A percentile compares a stretch with the other conserved stretches of the same genome.
Conservation (phyloP, 2,329 filamentous ascomycete genomes). For the Fusarium sp. region DNA sequence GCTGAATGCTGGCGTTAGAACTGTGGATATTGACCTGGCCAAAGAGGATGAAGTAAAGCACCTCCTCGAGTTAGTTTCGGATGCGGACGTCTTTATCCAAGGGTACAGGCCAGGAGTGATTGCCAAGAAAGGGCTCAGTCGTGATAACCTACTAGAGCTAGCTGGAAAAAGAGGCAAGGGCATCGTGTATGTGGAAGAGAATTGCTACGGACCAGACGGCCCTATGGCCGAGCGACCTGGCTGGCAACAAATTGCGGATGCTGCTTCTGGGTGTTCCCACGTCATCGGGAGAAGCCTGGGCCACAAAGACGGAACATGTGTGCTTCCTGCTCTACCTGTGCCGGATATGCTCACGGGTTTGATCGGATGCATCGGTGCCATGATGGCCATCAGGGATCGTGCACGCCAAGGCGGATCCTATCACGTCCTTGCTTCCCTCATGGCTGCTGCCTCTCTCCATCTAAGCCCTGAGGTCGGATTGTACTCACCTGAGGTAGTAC, state of each 20-base stretch:
- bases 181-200: background rate
- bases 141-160: background rate
- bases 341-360: background rate
- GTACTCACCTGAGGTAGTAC: background rate
- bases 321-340: background rate
- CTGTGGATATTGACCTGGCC: background rate
- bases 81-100: background rate
- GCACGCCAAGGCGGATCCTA: background rate
- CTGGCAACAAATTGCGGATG: background rate
- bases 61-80: background rate
- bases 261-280: background rate
- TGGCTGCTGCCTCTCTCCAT: background rate
- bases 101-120: background rate
- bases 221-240: background rate
- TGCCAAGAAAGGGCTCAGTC: background rate
- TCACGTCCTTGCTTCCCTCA: background rate
- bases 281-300: background rate
- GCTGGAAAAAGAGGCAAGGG: background rate
- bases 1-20: background rate
- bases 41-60: background rate
- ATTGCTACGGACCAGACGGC: background rate
- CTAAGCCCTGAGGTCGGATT: background rate
- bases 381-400: background rate
- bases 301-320: background rate
- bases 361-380: background rate